A percentile compares a stretch with the other conserved stretches of the same genome.
Evolutionary conservation across 2,329 filamentous ascomycete genomes (phyloP).

Genomic region (Epichloe sp.): DNA sequence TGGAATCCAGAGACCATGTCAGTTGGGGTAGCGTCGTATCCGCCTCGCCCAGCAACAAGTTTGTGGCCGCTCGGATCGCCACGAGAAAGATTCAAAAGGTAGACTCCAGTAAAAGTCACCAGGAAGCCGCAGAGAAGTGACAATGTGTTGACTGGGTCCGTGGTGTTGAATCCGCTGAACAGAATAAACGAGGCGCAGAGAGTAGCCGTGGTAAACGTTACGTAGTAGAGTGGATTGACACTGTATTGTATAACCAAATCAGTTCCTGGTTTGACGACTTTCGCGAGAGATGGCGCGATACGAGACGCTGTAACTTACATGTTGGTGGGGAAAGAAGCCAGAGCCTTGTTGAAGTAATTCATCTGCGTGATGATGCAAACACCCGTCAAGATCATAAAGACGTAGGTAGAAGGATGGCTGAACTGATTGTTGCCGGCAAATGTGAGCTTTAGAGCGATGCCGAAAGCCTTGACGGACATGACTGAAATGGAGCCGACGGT

Average conservation of each 20-base stretch:
- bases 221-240: conserved; percentile 93
- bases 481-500: conserved; percentile 94
- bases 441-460: conserved; percentile 92
- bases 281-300: background rate
- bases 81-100: conserved; percentile 89
- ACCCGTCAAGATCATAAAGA: conserved; percentile 83
- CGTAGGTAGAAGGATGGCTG: conserved; percentile 85
- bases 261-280: background rate
- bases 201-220: conserved; percentile 91
- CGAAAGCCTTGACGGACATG: conserved; percentile 98
- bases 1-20: conserved; percentile 83
- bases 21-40: conserved; percentile 71
- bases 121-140: conserved; percentile 88
- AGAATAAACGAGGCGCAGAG: conserved; percentile 92
- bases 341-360: conserved; percentile 99
- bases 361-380: conserved; percentile 98
- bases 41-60: conserved; percentile 45
- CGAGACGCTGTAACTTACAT: conserved; percentile 50
- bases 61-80: conserved; percentile 72
- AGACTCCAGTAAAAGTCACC: conserved; percentile 89
- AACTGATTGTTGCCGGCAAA: conserved; percentile 92
- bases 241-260: conserved; percentile 31
- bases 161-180: conserved; percentile 92
- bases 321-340: conserved; percentile 92
- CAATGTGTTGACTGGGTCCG: conserved; percentile 79